Evolutionary conservation across 805 yeast species (phyloP), one percentile per base, ranked within the genome.

Genomic region (Sugiyamaella boreocaroliniensis): DNA sequence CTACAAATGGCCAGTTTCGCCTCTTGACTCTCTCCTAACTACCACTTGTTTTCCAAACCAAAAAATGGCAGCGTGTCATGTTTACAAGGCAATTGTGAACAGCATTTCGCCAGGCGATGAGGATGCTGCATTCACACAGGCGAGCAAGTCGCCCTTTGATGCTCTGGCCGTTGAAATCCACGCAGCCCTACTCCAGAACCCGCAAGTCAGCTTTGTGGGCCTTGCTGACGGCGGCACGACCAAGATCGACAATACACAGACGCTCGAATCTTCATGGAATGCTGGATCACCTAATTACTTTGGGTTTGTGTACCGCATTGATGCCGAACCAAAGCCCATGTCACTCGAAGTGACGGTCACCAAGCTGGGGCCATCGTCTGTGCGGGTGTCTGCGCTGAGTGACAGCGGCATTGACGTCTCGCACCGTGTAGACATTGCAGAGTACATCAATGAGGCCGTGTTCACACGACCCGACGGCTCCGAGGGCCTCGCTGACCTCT

Each of bases 151-250:
- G n/a, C 60, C 60, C 20, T 26, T 40, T n/a, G 60, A 57, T 45
- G 61, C 60, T 8, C 44, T 58, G 45, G 62, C 59, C 7, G 43
- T 52, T 12, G 56, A 54, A 4, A 55, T 58, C n/a, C 56, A 57
- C 47, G 51, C 54, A 12, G 53, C 34, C 16, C 18, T 50, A 29
- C n/a, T 45, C n/a, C 41, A 32, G 37, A 32, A 14, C 37, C 37
- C 37, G 4, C n/a, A 32, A 14, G 37, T 32, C 37, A 32, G n/a
- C 37, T 32, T 32, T 32, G 37, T 32, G 5, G 37, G 37, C n/a
- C 42, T 45, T 4, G 19, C 22, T n/a, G 48, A 45, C 14, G 48
- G 48, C 14, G n/a, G 16, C 12, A 14, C 12, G 14, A 15, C 19
- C 14, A 15, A 15, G 14, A 45, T 19, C 41, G 40, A 16, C 26